Conservation (phyloP, 345 rosid genomes). For the Arabis hirsuta region DNA sequence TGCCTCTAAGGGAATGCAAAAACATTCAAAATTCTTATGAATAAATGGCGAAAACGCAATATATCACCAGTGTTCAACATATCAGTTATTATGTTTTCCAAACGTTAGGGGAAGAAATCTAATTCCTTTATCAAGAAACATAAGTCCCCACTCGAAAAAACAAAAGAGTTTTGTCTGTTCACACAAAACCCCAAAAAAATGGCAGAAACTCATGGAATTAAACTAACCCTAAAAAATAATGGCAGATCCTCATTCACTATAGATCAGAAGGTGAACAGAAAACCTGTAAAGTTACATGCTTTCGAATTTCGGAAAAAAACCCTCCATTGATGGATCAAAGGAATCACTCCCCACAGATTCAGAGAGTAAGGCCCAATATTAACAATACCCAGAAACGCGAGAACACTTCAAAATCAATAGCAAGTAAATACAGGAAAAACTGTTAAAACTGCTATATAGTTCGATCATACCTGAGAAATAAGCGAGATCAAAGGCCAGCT, state of each 20-base stretch:
- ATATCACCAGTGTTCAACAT: not conserved
- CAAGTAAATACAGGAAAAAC: not conserved
- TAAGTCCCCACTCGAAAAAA: not conserved
- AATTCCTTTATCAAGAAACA: not conserved
- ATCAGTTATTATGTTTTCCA: not conserved
- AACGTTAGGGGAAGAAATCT: not conserved
- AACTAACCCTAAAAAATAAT: not conserved
- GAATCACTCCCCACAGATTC: not conserved
- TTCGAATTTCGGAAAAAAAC: not conserved
- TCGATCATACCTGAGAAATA: slow-evolving; percentile 18
- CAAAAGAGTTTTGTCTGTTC: not conserved
- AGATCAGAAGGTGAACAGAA: not conserved
- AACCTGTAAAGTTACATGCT: slow-evolving; percentile 19
- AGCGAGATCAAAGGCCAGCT: slow-evolving; percentile 1
- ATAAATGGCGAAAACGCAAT: not conserved
- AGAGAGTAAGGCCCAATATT: not conserved
- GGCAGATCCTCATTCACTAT: not conserved
- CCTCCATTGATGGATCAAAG: not conserved
- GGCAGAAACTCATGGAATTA: not conserved
- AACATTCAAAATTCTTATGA: not conserved
- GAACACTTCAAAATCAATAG: not conserved
- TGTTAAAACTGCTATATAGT: not conserved
- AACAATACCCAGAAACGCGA: slow-evolving; percentile 8
- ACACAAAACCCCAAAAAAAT: not conserved
- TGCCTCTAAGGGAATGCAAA: not conserved